A percentile compares a stretch with the other conserved stretches of the same genome.
Conservation (phyloP, 108 stramenopile species). For the Cyclotella choctawhatcheeana region DNA sequence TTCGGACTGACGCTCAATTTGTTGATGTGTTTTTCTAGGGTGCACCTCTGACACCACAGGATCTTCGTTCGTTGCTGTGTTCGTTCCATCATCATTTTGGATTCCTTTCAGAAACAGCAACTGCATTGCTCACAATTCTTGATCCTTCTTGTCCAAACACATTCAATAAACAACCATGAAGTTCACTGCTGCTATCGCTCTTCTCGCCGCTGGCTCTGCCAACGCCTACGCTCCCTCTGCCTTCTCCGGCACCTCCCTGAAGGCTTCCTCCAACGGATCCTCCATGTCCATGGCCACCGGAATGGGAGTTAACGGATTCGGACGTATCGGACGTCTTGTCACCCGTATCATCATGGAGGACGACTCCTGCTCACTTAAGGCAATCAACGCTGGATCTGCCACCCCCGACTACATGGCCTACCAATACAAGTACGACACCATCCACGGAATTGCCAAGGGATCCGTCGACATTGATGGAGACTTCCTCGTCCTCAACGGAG, state of each 20-base stretch:
- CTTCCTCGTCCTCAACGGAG: conserved; percentile 96
- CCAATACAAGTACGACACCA: conserved; percentile 99
- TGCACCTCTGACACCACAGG: no score
- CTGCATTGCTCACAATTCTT: no score
- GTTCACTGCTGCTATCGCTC: conserved; percentile 75
- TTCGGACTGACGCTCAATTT: no score
- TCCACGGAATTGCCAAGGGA: conserved; percentile 97
- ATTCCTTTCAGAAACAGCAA: no score
- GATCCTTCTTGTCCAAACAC: no score
- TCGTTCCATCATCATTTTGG: no score
- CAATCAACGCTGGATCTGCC: conserved; percentile 98
- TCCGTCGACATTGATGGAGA: conserved; percentile 97
- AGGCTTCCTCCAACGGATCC: conserved; percentile 74
- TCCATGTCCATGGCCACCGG: conserved; percentile 87
- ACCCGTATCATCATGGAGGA: conserved; percentile 98
- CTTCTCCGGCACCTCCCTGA: conserved; percentile 83
- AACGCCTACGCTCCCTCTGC: conserved; percentile 82
- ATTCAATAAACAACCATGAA: conserved; percentile 87
- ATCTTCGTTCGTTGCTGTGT: no score
- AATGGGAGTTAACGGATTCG: conserved; percentile 99
- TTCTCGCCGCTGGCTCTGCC: conserved; percentile 78
- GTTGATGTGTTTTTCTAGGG: no score
- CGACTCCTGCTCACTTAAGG: conserved; percentile 84
- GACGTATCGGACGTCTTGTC: conserved; percentile 99
- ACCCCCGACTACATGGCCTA: conserved; percentile 99